Percentiles rank a stretch among this genome's conserved stretches.
Evolutionary conservation across 169 alveolate genomes (phyloP).

Genomic region (Plasmodium vivax): DNA sequence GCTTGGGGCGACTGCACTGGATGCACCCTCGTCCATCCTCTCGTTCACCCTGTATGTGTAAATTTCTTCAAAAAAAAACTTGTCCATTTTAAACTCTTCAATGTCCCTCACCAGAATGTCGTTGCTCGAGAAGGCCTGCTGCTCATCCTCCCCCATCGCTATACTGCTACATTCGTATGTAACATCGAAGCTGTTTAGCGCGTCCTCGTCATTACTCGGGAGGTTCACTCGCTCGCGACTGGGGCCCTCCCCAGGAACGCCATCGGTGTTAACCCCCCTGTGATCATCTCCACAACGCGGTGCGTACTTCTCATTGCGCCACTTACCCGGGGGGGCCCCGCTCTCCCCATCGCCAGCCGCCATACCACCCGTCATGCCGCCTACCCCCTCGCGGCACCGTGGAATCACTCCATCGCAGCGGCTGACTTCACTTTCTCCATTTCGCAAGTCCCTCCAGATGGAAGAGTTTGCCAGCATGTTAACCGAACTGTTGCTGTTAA

Average conservation of each 20-base stretch:
- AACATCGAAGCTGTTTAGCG: neutral
- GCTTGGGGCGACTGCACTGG: neutral
- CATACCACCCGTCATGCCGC: neutral
- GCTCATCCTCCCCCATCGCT: neutral
- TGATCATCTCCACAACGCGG: neutral
- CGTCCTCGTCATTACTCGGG: slow-evolving; percentile 10
- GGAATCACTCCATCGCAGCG: neutral
- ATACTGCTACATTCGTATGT: neutral
- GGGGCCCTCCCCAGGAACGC: neutral
- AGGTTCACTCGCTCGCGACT: neutral
- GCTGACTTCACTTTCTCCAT: neutral
- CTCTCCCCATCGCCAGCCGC: neutral
- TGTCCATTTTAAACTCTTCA: slow-evolving; percentile 37
- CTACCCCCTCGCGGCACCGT: neutral
- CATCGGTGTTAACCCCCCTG: neutral
- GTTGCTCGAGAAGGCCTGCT: slow-evolving; percentile 8
- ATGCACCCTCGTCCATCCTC: neutral
- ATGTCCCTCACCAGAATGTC: slow-evolving; percentile 22
- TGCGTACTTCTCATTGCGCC: neutral
- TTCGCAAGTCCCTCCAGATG: neutral
- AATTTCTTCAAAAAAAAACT: slow-evolving; percentile 60
- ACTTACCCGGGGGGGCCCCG: neutral
- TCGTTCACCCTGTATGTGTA: slow-evolving; percentile 35
- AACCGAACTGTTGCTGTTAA: neutral
- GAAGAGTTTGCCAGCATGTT: neutral